Evolutionary conservation across 2,329 filamentous ascomycete genomes (phyloP), one percentile per base, ranked within the genome.

Genomic region (Mollisiaceae sp.): DNA sequence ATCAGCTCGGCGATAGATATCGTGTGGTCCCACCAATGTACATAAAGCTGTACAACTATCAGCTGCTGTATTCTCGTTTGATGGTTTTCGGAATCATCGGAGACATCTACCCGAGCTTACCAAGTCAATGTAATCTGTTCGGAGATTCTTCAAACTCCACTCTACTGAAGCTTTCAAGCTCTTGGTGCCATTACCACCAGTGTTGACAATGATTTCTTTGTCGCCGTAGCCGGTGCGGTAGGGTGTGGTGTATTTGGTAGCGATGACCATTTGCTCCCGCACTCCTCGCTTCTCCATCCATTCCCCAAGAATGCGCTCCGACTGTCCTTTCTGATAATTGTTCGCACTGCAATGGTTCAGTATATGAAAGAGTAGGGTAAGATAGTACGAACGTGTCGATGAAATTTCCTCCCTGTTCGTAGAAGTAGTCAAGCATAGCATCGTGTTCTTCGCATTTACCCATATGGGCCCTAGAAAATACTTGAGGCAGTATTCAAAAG

Each of bases 1-100:
- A 91, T 91, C 57, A 91, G 47, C 72, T 91, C 88, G 0, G 83
- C 79, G 56, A 91, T 85, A 0, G 81, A 82, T 4, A 86, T 86
- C n/a, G 81, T 84, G 72, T 82, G 87, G 75, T 91, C 88, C 59
- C 65, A 54, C 64, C 63, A 65, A 35, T 65, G 58, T 1, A 65
- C 41, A 24, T 65, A 64, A n/a, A 65, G 45, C 65, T 59, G 64
- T 64, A 14, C 27, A 39, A 9, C 27, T 12, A 52, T 67, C 60
- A 59, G 50, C 22, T 18, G 20, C 20, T 15, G 20, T 1, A 2
- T n/a, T 14, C n/a, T n/a, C 59, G 57, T 2, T 36, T 39, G 38
- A 43, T 62, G n/a, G 65, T 68, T 24, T 27, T 11, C 6, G 15
- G 14, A 11, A 15, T 32, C 22, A 11, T 39, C 20, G 22, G 56